Conservation (phyloP, 1,284 basidiomycete species). For the Austroboletus niveus region DNA sequence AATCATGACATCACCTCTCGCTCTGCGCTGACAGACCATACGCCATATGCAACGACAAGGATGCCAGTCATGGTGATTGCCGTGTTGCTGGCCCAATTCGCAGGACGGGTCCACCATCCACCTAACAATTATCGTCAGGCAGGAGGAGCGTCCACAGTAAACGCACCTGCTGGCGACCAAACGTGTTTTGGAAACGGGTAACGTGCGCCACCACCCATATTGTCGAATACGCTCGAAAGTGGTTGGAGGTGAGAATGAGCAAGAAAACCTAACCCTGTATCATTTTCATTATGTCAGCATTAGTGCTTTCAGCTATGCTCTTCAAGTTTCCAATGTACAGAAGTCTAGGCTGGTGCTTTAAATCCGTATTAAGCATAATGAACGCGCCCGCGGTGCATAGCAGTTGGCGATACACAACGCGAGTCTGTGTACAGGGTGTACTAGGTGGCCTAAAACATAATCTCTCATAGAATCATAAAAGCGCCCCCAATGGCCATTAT, state of each 20-base stretch:
- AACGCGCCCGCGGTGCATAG: slow-evolving; percentile 5
- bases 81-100: slow-evolving; percentile 71
- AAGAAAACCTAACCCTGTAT: slow-evolving; percentile 13
- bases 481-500: background rate
- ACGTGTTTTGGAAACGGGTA: slow-evolving; percentile 72
- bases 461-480: slow-evolving; percentile 6
- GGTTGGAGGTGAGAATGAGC: slow-evolving; percentile 6
- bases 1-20: slow-evolving; percentile 50
- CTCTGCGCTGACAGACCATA: slow-evolving; percentile 61
- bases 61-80: slow-evolving; percentile 60
- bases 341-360: too few species aligned
- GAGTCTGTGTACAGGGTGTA: background rate
- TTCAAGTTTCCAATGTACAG: too few species aligned
- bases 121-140: slow-evolving; percentile 37
- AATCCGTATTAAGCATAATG: background rate
- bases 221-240: background rate
- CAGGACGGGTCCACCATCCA: slow-evolving; percentile 73
- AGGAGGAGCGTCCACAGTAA: background rate
- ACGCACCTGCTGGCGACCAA: slow-evolving; percentile 64
- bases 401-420: background rate
- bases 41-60: slow-evolving; percentile 52
- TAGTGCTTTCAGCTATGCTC: too few species aligned
- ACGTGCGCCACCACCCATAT: slow-evolving; percentile 56
- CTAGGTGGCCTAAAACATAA: background rate
- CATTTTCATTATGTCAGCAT: too few species aligned